Conservation (phyloP, 164 flowering plant species). For the grape (Vitis vinifera) region DNA sequence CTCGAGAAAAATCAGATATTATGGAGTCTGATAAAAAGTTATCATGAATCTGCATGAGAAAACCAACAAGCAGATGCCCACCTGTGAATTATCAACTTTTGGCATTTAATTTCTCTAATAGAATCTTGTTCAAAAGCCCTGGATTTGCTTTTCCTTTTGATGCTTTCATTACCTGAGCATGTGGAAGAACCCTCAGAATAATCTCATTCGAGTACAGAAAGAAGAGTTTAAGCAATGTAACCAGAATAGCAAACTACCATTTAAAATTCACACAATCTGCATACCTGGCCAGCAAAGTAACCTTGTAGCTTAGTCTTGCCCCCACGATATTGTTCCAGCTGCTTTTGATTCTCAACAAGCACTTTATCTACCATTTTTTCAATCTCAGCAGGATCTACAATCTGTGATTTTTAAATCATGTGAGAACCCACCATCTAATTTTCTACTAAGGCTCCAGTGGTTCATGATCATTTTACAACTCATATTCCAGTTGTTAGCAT, state of each 20-base stretch:
- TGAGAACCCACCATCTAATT: not conserved
- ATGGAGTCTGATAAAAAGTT: not conserved
- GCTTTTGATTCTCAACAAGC: conserved; percentile 74
- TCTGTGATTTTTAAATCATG: conserved; percentile 40
- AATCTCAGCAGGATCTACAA: conserved; percentile 73
- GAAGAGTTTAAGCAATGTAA: not conserved
- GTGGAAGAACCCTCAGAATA: conserved; percentile 1
- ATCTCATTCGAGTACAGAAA: not conserved
- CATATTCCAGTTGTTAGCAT: too few species aligned
- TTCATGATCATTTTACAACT: too few species aligned
- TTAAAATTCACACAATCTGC: not conserved
- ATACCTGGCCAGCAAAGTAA: conserved; percentile 93
- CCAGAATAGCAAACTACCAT: not conserved
- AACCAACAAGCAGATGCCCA: conserved; percentile 1
- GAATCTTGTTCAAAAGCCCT: conserved; percentile 76
- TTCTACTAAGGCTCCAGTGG: not conserved
- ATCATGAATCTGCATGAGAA: conserved; percentile 3
- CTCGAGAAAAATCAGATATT: not conserved
- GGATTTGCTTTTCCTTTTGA: conserved; percentile 98
- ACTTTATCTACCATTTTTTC: conserved; percentile 80
- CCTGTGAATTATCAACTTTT: conserved; percentile 34
- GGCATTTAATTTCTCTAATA: conserved; percentile 71
- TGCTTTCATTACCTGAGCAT: conserved; percentile 76
- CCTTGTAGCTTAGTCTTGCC: conserved; percentile 95
- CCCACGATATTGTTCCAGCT: conserved; percentile 81